Evolutionary conservation across 169 alveolate species (phyloP).

Genomic region (Plasmodium vivax): DNA sequence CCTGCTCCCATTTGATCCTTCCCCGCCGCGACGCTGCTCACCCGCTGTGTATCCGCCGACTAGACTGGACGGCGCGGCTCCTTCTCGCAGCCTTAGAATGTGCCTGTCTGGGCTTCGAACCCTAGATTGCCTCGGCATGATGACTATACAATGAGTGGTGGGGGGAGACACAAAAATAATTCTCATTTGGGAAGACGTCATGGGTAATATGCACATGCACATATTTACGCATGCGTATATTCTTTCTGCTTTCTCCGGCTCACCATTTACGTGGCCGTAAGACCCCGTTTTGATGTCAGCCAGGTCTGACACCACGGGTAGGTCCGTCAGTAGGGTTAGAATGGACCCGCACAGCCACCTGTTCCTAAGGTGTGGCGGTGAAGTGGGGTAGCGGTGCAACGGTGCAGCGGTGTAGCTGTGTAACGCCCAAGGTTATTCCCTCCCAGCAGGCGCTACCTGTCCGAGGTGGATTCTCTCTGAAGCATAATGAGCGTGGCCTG

Average conservation of each 20-base stretch:
- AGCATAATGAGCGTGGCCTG: constrained; percentile 68
- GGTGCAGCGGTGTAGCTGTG: not conserved
- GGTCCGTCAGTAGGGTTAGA: constrained; percentile 80
- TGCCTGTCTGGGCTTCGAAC: constrained; percentile 59
- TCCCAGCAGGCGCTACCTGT: constrained; percentile 14
- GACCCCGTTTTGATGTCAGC: constrained; percentile 84
- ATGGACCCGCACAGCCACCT: constrained; percentile 82
- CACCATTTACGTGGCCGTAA: constrained; percentile 84
- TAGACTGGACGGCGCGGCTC: constrained; percentile 64
- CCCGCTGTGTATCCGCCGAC: constrained; percentile 68
- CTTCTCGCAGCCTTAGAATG: constrained; percentile 73
- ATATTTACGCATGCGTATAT: not conserved
- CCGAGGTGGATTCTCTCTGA: constrained; percentile 70
- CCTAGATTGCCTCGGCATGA: constrained; percentile 74
- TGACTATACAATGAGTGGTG: not conserved
- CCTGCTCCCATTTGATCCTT: not conserved
- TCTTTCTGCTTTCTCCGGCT: not conserved
- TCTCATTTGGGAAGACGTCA: not conserved
- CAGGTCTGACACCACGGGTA: constrained; percentile 82
- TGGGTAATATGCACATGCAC: not conserved
- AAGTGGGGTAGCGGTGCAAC: not conserved
- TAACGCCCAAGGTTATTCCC: not conserved
- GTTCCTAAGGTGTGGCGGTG: not conserved
- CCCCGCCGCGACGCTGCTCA: not conserved
- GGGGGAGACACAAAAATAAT: not conserved